These are phyloP conservation scores for Blepharisma undulans DNA, from an alignment of 169 alveolate species.

Conservation along the genomic window DNA sequence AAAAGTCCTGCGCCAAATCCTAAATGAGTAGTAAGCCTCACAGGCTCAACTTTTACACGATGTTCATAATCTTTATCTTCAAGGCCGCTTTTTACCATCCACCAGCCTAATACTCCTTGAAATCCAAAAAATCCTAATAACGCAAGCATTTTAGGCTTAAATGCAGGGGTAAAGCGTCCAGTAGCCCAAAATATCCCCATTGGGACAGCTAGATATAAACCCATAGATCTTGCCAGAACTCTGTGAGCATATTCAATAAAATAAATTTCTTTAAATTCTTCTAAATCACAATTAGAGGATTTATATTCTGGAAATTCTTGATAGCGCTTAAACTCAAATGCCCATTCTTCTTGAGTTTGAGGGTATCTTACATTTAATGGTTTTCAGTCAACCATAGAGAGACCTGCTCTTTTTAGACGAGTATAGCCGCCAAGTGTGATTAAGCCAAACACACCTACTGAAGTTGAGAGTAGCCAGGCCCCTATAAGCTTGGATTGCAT, in stretches of 20 bases:
- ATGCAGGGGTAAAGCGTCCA: conserved; percentile 55
- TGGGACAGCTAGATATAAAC: conserved; percentile 59
- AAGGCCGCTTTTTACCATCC: conserved; percentile 63
- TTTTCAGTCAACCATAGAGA: conserved; percentile 82
- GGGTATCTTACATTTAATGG: conserved; percentile 66
- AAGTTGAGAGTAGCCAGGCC: conserved; percentile 68
- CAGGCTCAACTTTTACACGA: conserved; percentile 53
- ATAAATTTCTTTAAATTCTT: conserved; percentile 73
- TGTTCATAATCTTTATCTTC: conserved; percentile 43
- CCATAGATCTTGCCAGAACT: conserved; percentile 69
- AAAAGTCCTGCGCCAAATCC: conserved; percentile 41
- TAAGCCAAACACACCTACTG: conserved; percentile 69
- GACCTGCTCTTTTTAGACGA: conserved; percentile 75
- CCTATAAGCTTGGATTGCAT: conserved; percentile 57
- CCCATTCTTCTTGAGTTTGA: conserved; percentile 70
- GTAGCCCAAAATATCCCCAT: conserved; percentile 56
- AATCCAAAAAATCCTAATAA: conserved; percentile 59
- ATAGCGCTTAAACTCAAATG: conserved; percentile 69
- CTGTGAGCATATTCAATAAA: conserved; percentile 77
- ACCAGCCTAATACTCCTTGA: conserved; percentile 65
- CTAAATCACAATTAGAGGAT: conserved; percentile 53
- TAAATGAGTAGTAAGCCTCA: conserved; percentile 50
- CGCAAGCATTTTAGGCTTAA: conserved; percentile 44
- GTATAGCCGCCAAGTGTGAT: conserved; percentile 80
- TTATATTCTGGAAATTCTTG: conserved; percentile 64